phyloP scores from a whole-genome alignment of 176 grass and related monocot genomes.

The Triticum monococcum region DNA sequence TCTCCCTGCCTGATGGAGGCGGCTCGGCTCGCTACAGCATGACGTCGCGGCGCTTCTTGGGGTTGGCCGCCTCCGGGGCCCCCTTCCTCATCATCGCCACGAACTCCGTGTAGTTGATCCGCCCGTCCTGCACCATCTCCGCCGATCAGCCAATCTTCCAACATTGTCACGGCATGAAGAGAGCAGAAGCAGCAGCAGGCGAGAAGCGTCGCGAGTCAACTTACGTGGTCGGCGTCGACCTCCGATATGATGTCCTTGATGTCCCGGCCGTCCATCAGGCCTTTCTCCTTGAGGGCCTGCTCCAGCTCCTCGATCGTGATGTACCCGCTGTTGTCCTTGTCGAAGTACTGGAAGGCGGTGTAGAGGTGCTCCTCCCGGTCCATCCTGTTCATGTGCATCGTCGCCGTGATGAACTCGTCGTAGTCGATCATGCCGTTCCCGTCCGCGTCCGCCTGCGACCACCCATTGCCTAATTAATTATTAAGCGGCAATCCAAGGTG shows the following conservation, averaged over 20 bases:
- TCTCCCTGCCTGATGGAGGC: background rate
- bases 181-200: background rate
- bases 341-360: conserved; percentile 82
- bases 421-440: conserved; percentile 84
- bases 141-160: background rate
- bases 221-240: conserved; percentile 76
- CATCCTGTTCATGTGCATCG: conserved; percentile 91
- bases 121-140: conserved; percentile 57
- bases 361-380: conserved; percentile 82
- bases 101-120: conserved; percentile 87
- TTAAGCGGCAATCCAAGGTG: background rate
- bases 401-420: conserved; percentile 91
- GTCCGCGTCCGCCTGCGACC: conserved; percentile 67
- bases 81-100: conserved; percentile 84
- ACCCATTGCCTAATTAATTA: background rate
- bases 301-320: conserved; percentile 89
- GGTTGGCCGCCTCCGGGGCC: conserved; percentile 58
- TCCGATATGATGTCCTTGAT: conserved; percentile 82
- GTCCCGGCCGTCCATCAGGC: conserved; percentile 70
- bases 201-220: background rate
- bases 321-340: conserved; percentile 90
- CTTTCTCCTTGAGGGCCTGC: conserved; percentile 72
- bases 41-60: conserved; percentile 74
- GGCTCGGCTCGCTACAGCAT: conserved; percentile 42
- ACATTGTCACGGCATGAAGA: background rate